Evolutionary conservation across 495 filamentous ascomycete genomes (phyloP), one percentile per base, ranked within the genome.

Genomic region (Xylaria longipes): DNA sequence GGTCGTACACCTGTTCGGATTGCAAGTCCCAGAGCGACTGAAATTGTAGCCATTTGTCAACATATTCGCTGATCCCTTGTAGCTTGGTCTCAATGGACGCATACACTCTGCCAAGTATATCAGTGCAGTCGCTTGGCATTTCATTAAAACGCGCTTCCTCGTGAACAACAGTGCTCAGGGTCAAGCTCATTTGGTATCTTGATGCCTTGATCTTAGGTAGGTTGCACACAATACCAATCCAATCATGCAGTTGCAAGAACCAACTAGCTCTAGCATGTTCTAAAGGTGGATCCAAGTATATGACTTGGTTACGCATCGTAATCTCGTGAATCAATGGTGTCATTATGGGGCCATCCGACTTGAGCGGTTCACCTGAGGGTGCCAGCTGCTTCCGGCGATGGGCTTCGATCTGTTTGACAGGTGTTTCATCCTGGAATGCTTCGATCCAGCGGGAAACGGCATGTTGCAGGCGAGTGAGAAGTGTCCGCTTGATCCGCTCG

Each of bases 21-120:
- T 97, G 94, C 68, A 99, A 84, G 83, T 99, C 96, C 96, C 96
- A 99, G 27, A 99, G 87, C 4, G 95, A 97, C 82, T 99, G 96
- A 82, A 98, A 99, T 77, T 97, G 96, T 45, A 98, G 84, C 96
- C 96, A 99, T 82, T 97, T 94, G 76, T 97, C 93, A 14, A 98
- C 92, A 78, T 98, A 99, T 22, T 82, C 82, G 22, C 91, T 87
- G 41, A 98, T 92, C 25, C 90, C 89, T 22, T 86, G 83, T 17
- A 98, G 79, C 80, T 93, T 95, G 45, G 87, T 85, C 77, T 98
- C 95, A 22, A 99, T 86, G 1, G 89, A 89, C 31, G 82, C 85
- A 77, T 98, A 97, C 1, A 97, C 94, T 71, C 90, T 85, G 41
- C 89, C 86, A 20, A 99, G 87, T 46, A 90, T 90, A 43, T 89